Base-by-base conservation (phyloP, 2,329 filamentous ascomycete genomes). In the Beauveria varroae region DNA sequence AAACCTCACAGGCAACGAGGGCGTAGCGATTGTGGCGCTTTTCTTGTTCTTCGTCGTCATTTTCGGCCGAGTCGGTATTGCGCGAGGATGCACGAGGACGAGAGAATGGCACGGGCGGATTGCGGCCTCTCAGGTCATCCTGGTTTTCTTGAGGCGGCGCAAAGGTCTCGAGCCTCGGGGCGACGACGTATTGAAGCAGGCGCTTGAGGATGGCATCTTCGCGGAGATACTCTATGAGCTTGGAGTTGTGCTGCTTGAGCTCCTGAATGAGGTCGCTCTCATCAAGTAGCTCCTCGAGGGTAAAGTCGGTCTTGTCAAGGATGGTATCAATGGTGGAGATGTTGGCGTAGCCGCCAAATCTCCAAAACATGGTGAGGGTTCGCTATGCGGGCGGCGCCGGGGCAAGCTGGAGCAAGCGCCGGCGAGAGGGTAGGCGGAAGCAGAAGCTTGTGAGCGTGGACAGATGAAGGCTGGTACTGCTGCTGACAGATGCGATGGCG, bases 331-430 rank as follows among this genome's bases (percentile, higher is more conserved):
- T 91, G 72, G 93, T 89, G 70, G 93, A 97, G 78, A 96, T 89
- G 83, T 91, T 96, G 82, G 93, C 91, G 83, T 98, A 98, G 73
- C 92, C 92, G 83, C 95, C 93, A 83, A 98, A 99, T 79, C 93
- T 89, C 95, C 95, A 99, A 79, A 99, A 99, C 95, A 99, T 99
- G 81, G 76, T 93, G 87, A 72, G 73, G 70, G 69, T 61, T 57
- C 46, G 57, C 57, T 60, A 37, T 37, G 41, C 18, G 20, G 40
- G 22, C 22, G 22, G 44, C 51, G 52, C 59, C 58, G 41, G 50
- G 44, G 51, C 58, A 54, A 61, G 59, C 59, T 30, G 41, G 50
- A 56, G 59, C 51, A 52, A 61, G 52, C 51, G 59, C 59, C 59
- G 59, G 52, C 59, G 44, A 34, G 22, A 20, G 20, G 46, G n/a